These are phyloP conservation scores for Cornus florida DNA, from an alignment of 148 eudicot species.

Conservation along the genomic window DNA sequence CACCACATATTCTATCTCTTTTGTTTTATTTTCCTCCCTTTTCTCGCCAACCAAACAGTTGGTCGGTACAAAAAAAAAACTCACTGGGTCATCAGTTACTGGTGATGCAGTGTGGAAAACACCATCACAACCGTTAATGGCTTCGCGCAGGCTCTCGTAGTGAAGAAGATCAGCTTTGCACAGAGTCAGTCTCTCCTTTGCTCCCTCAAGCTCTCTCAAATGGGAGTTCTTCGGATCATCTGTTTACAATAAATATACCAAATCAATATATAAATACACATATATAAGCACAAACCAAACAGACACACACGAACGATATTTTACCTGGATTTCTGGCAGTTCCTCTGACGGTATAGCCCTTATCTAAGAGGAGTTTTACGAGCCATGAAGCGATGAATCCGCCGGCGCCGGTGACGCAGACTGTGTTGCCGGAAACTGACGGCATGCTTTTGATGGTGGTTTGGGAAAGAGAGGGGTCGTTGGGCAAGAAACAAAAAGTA, in stretches of 20 bases:
- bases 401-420: constrained; percentile 95
- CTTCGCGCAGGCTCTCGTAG: constrained; percentile 66
- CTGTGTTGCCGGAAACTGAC: constrained; percentile 43
- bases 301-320: neutral
- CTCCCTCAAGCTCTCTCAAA: constrained; percentile 85
- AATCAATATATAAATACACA: neutral
- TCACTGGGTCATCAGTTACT: constrained; percentile 90
- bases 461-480: neutral
- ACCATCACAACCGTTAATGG: constrained; percentile 81
- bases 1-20: no score
- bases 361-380: constrained; percentile 73
- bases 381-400: constrained; percentile 96
- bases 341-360: constrained; percentile 78
- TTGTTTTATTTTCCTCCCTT: neutral
- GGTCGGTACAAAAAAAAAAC: neutral
- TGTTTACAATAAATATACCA: constrained; percentile 15
- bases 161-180: constrained; percentile 84
- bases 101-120: constrained; percentile 97
- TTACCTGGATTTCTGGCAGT: constrained; percentile 90
- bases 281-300: neutral
- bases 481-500: neutral
- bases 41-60: constrained; percentile 10
- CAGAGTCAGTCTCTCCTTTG: constrained; percentile 70
- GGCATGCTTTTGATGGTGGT: constrained; percentile 20
- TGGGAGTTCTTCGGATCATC: constrained; percentile 89